A percentile compares a stretch with the other conserved stretches of the same genome.
These are phyloP conservation scores for Nidularia pulvinata DNA, from an alignment of 768 basidiomycete species.

Conservation along the genomic window DNA sequence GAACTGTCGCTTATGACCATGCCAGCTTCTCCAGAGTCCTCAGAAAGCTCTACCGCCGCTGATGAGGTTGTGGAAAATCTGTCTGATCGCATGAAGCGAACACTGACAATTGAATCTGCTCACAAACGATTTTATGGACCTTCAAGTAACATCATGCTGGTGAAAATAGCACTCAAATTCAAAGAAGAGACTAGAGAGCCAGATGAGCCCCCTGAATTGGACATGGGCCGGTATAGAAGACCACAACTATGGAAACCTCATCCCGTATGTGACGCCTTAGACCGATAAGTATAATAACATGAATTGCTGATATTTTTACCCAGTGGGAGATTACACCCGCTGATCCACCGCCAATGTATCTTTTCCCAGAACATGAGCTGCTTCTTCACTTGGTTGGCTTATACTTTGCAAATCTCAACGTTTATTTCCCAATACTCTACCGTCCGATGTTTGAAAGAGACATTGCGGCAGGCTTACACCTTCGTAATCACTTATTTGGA, in stretches of 20 bases:
- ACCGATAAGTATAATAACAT: not conserved
- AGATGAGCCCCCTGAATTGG: no score
- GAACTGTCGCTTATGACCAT: no score
- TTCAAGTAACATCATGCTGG: not conserved
- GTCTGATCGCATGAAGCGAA: not conserved
- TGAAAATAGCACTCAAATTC: constrained; percentile 5
- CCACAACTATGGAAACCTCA: constrained; percentile 6
- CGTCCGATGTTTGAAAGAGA: constrained; percentile 48
- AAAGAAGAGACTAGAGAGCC: not conserved
- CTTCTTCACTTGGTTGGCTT: constrained; percentile 42
- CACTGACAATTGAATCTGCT: constrained; percentile 1
- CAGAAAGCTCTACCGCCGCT: no score
- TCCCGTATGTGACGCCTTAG: constrained; percentile 1
- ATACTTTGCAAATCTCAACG: constrained; percentile 50
- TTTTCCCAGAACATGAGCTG: constrained; percentile 42
- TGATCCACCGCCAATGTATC: constrained; percentile 9
- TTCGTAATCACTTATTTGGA: constrained; percentile 41
- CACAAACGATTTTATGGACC: constrained; percentile 4
- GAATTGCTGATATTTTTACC: not conserved
- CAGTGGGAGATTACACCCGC: constrained; percentile 23
- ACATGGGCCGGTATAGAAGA: not conserved
- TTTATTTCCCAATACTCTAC: constrained; percentile 55
- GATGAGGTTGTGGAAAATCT: not conserved
- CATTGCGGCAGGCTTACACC: constrained; percentile 37
- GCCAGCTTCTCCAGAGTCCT: no score